A percentile compares a stretch with the other conserved stretches of the same genome.
Conservation (phyloP, 1,284 basidiomycete genomes). For the Ceratobasidium sp. region DNA sequence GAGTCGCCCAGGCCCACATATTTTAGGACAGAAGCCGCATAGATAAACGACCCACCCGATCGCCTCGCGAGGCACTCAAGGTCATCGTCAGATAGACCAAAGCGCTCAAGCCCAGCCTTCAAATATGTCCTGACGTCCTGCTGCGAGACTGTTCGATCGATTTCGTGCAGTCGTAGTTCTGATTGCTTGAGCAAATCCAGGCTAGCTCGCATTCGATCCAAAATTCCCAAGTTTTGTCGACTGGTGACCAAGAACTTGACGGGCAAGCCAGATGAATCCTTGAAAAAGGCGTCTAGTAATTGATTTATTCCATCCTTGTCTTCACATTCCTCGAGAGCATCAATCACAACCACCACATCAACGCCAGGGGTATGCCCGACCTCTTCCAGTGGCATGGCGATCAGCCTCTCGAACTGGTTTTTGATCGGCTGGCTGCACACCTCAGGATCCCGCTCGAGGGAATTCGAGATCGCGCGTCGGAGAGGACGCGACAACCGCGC, state of each 20-base stretch:
- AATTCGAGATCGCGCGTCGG: background rate
- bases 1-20: background rate
- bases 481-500: background rate
- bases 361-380: background rate
- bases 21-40: slow-evolving; percentile 15
- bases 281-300: background rate
- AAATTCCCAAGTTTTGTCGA: background rate
- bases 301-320: background rate
- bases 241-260: slow-evolving; percentile 9
- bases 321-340: slow-evolving; percentile 27
- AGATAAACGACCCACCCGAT: slow-evolving; percentile 8
- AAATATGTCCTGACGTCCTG: slow-evolving; percentile 9
- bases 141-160: background rate
- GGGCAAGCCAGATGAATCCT: background rate
- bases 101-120: background rate
- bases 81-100: no score
- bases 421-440: background rate
- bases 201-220: background rate
- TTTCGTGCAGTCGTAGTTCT: background rate
- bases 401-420: background rate
- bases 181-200: no score
- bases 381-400: background rate
- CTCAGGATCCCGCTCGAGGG: background rate
- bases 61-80: background rate
- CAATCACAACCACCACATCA: slow-evolving; percentile 9